Evolutionary conservation across 2,329 filamentous ascomycete species (phyloP).

Genomic region (Penicillium janthinellum): DNA sequence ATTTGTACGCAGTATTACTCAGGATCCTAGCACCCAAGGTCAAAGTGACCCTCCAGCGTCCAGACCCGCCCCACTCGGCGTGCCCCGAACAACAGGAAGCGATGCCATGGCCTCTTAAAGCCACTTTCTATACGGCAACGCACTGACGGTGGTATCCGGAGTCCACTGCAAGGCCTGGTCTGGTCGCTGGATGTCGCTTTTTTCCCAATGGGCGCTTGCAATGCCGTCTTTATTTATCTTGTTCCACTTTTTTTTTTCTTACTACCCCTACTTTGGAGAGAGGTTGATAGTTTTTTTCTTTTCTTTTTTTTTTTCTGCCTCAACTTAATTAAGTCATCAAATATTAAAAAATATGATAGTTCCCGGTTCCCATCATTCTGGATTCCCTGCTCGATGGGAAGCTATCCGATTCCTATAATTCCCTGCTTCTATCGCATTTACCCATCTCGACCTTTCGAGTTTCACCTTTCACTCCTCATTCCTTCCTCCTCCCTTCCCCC

Average conservation of each 20-base stretch:
- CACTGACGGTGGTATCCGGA: conserved; percentile 26
- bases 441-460: background rate
- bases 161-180: conserved; percentile 15
- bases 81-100: conserved; percentile 12
- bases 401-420: conserved; percentile 8
- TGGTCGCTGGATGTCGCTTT: background rate
- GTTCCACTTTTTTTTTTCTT: conserved; percentile 20
- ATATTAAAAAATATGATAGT: conserved; percentile 8
- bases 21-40: background rate
- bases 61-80: conserved; percentile 17
- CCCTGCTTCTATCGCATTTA: conserved; percentile 7
- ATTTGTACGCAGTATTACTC: conserved; percentile 3
- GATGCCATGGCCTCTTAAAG: background rate
- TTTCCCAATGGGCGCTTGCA: conserved; percentile 15
- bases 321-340: conserved; percentile 7
- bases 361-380: conserved; percentile 6
- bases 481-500: background rate
- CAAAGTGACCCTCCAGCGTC: background rate
- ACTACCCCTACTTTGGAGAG: background rate
- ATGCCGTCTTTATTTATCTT: conserved; percentile 23
- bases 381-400: background rate
- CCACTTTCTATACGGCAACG: conserved; percentile 21
- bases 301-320: conserved; percentile 4
- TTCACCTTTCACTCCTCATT: background rate
- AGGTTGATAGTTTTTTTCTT: background rate